Evolutionary conservation across 2,329 filamentous ascomycete species (phyloP).

Genomic region (Furcasterigmium furcatum): DNA sequence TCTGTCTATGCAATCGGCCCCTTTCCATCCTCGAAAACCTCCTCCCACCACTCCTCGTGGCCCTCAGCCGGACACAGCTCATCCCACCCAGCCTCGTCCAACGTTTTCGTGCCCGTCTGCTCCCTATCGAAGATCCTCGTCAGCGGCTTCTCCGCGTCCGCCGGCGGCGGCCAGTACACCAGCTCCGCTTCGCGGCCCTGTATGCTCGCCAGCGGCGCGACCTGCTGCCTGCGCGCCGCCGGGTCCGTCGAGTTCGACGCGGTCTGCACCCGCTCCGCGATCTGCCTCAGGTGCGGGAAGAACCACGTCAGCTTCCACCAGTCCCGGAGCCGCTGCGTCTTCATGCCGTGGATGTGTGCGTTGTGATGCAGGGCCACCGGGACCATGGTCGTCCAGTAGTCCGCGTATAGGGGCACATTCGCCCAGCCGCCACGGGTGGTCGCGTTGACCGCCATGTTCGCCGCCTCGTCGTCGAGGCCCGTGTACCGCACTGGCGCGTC

Average conservation of each 20-base stretch:
- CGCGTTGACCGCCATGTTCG: too few relatives aligned
- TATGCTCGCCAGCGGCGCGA: constrained; percentile 6
- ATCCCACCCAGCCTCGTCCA: constrained; percentile 10
- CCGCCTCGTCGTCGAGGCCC: background rate
- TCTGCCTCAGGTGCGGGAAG: constrained; percentile 13
- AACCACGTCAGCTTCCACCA: constrained; percentile 23
- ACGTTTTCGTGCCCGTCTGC: too few relatives aligned
- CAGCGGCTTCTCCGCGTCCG: constrained; percentile 4
- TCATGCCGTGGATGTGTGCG: constrained; percentile 13
- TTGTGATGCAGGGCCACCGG: constrained; percentile 20
- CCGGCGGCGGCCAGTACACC: constrained; percentile 18
- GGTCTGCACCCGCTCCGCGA: constrained; percentile 4
- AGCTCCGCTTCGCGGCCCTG: constrained; percentile 5
- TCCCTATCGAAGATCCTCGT: constrained; percentile 3
- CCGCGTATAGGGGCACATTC: constrained; percentile 15
- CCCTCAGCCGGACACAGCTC: constrained; percentile 15
- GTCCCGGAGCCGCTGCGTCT: constrained; percentile 9
- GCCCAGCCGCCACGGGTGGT: too few relatives aligned
- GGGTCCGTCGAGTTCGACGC: constrained; percentile 2
- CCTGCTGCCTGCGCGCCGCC: constrained; percentile 14
- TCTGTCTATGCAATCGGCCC: background rate
- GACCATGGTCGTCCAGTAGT: constrained; percentile 17
- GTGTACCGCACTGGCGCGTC: background rate
- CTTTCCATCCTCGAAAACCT: constrained; percentile 23
- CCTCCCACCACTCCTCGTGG: constrained; percentile 23